Evolutionary conservation across 441 rosid genomes (phyloP).

Genomic region (Capsella rubella): DNA sequence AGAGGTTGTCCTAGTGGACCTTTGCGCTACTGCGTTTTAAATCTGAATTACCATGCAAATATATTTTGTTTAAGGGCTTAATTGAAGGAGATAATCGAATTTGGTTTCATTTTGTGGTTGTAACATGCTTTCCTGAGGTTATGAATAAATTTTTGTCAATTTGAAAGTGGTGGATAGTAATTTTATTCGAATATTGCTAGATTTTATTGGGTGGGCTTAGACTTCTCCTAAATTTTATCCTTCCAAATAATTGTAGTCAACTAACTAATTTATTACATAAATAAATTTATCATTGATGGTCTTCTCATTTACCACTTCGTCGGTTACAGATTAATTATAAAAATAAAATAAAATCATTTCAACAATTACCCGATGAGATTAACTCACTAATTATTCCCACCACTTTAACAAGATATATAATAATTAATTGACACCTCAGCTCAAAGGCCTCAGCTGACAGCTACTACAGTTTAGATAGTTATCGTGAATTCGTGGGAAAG

Average conservation of each 20-base stretch:
- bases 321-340: slow-evolving; percentile 15
- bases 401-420: neutral
- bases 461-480: neutral
- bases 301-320: slow-evolving; percentile 28
- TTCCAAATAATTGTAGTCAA: slow-evolving; percentile 34
- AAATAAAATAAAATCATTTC: neutral
- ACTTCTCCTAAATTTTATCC: slow-evolving; percentile 39
- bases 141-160: neutral
- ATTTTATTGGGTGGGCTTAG: slow-evolving; percentile 8
- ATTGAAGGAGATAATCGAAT: neutral
- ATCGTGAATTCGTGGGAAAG: neutral
- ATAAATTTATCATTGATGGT: slow-evolving; percentile 13
- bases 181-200: neutral
- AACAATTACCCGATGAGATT: neutral
- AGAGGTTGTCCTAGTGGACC: neutral
- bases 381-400: slow-evolving; percentile 8
- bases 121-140: neutral
- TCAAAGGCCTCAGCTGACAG: too few relatives aligned
- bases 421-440: neutral
- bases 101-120: neutral
- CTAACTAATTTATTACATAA: slow-evolving; percentile 23
- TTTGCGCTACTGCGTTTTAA: neutral
- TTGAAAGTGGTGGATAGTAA: neutral
- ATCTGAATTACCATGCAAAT: neutral
- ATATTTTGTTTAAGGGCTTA: neutral